Percentiles rank a stretch among this genome's conserved stretches.
phyloP scores from a whole-genome alignment of 495 filamentous ascomycete genomes.

The Podospora bellae-mahoneyi region DNA sequence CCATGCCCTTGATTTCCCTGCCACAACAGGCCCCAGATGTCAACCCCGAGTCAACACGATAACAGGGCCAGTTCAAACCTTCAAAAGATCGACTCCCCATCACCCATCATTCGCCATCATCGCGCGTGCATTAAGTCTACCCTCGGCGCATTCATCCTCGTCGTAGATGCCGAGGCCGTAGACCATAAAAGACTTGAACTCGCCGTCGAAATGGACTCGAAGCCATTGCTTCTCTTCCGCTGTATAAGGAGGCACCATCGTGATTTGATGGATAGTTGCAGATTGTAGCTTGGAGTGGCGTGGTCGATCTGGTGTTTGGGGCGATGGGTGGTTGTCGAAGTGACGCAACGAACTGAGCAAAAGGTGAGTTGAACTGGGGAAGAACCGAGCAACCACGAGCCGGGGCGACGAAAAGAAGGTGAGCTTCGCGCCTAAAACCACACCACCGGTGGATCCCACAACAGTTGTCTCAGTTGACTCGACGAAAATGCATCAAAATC shows the following conservation, averaged over 20 bases:
- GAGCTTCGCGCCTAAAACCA: no score
- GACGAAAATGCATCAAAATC: neutral
- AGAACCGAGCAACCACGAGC: no score
- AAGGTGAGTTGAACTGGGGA: neutral
- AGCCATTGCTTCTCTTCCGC: slow-evolving; percentile 7
- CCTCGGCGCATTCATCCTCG: neutral
- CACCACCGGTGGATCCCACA: no score
- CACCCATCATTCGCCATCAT: neutral
- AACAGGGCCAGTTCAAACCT: no score
- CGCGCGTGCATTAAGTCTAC: neutral
- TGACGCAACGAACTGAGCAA: neutral
- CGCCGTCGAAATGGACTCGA: neutral
- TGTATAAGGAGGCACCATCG: neutral
- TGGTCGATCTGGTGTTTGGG: neutral
- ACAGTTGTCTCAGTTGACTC: no score
- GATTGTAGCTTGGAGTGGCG: neutral
- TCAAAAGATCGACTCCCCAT: no score
- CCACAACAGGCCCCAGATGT: no score
- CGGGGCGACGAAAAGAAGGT: no score
- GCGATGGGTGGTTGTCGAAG: no score
- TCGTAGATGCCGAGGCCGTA: neutral
- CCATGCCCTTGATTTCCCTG: no score
- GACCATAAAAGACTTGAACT: neutral
- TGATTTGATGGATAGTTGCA: neutral
- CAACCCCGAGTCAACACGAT: no score